Base-by-base conservation (phyloP, 1,139 yeast species). In the Geotrichum siamense region DNA sequence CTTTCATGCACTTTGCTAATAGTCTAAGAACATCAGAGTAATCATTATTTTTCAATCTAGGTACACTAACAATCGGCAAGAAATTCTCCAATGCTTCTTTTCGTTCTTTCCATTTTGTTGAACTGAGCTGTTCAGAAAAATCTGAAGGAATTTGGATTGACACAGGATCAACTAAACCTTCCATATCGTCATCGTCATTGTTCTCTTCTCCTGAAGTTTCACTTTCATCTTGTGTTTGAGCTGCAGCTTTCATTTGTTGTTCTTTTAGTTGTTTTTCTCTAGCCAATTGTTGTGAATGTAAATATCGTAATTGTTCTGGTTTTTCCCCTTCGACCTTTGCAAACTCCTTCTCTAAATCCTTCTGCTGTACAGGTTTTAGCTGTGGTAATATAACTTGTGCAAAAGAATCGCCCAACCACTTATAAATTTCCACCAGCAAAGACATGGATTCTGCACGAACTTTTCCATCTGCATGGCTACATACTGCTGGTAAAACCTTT, bases 291-390 rank as follows among this genome's bases (percentile, higher is more conserved):
- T 82, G 86, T 1, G 72, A 61, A 45, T 73, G 69, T 13, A 87
- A 70, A 12, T 71, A 63, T 49, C 94, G 68, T 42, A 69, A 68
- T 52, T 81, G 91, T 8, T 65, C 69, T 2, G 60, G 53, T 12
- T 6, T 16, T 3, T 65, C 69, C 42, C 60, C 69, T 43, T 67
- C 65, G 23, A 75, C 71, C 40, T 69, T 70, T 29, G 74, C 82
- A 61, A 91, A 86, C 16, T 74, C 79, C 32, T 76, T 75, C 2
- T 78, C 72, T 48, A 93, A 71, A 56, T 91, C 98, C 54, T 82
- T 84, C 61, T 86, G 93, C 61, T 91, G 97, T 12, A 87, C 86
- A 0, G 96, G 95, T 59, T 91, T 91, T 60, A 91, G 70, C 26
- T 78, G 79, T 2, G 82, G 76, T 48, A 87, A 75, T 33, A 87